Base-by-base conservation (phyloP, 2,329 filamentous ascomycete genomes). In the Periconia digitata region DNA sequence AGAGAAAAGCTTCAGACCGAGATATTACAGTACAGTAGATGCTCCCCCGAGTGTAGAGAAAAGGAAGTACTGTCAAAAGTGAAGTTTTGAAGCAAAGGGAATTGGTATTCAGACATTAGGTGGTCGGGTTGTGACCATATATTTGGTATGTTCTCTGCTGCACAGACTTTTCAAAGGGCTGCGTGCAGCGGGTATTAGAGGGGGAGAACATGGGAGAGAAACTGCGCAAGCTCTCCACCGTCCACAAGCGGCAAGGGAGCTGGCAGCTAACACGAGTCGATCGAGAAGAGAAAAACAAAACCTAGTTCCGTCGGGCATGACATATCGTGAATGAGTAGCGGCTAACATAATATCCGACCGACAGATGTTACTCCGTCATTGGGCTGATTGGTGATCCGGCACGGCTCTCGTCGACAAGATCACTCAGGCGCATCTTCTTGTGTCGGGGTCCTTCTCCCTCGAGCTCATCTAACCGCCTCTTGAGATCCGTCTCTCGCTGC, bases 401-500 rank as follows among this genome's bases (percentile, higher is more conserved):
- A 18, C 65, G 60, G 50, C 66, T 71, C 51, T 78, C 74, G 43
- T 79, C 76, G 42, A 80, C 75, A 47, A 79, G 72, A 52, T 83
- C 80, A 54, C 79, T 78, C 46, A 84, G 70, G 47, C 79, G 76
- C 69, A 81, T 79, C 64, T 77, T 79, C 71, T 83, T 84, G 50
- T 79, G 74, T 22, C 73, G 69, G 38, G 78, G 78, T 54, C 79
- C 79, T 34, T 72, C 69, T 16, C 54, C 61, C 43, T 73, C 71
- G 16, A 70, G 50, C 46, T 95, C 89, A 48, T 89, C 87, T n/a
- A 95, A 76, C 43, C 88, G 84, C 43, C 87, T 82, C 74, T 95
- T 95, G 32, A 95, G 79, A 48, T 86, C 87, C 49, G 90, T 89
- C 70, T 95, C 91, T 29, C 90, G 81, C 43, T 84, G 81, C 60